These are phyloP conservation scores for Cyclaneusma minus DNA, from an alignment of 2,329 filamentous ascomycete species.

Conservation along the genomic window DNA sequence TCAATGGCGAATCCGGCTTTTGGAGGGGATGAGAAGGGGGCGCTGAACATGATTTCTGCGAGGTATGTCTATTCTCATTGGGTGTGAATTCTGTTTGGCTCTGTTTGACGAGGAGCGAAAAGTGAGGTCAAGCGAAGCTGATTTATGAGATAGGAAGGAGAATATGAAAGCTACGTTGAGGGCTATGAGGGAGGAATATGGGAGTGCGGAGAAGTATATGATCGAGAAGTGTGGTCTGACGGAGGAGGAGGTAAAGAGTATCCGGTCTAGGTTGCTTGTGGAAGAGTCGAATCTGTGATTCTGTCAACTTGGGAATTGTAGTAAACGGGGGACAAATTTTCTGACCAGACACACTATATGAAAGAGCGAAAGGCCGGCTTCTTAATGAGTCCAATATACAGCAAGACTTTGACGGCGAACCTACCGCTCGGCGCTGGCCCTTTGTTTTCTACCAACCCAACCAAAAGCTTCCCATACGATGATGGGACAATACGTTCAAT, in stretches of 20 bases:
- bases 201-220: slow-evolving; percentile 49
- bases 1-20: slow-evolving; percentile 34
- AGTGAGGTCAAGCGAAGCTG: slow-evolving; percentile 13
- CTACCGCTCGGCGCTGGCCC: too few species aligned
- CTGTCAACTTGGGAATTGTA: too few species aligned
- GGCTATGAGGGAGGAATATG: slow-evolving; percentile 43
- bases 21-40: slow-evolving; percentile 19
- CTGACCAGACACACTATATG: too few species aligned
- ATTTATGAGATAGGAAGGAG: slow-evolving; percentile 20
- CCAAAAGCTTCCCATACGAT: too few species aligned
- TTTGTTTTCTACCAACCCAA: too few species aligned
- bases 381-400: too few species aligned
- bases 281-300: slow-evolving; percentile 16
- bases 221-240: slow-evolving; percentile 39
- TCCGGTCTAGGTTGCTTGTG: slow-evolving; percentile 33
- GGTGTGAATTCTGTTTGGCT: too few species aligned
- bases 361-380: too few species aligned
- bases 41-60: slow-evolving; percentile 26
- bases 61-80: too few species aligned
- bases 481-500: too few species aligned
- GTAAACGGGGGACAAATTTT: too few species aligned
- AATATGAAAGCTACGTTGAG: slow-evolving; percentile 34
- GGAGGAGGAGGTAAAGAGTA: slow-evolving; percentile 33
- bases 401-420: too few species aligned
- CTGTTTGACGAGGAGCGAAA: slow-evolving; percentile 12